A percentile compares a stretch with the other conserved stretches of the same genome.
Evolutionary conservation across 2,329 filamentous ascomycete species (phyloP).

Genomic region (Mycosphaerella sp.): DNA sequence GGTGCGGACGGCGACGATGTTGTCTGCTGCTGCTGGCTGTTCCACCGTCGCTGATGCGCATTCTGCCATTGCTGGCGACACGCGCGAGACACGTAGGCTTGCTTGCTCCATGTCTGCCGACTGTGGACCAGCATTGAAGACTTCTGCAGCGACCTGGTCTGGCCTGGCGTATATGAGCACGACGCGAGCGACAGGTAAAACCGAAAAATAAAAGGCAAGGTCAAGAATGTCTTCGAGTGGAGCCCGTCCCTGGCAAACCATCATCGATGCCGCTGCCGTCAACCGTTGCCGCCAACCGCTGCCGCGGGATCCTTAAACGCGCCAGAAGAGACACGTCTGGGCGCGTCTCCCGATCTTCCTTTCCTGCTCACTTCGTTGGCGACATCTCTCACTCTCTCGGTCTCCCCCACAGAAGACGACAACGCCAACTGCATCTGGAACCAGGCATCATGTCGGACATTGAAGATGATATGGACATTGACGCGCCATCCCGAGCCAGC

Average conservation of each 20-base stretch:
- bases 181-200: neutral
- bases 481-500: conserved; percentile 42
- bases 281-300: no score
- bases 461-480: conserved; percentile 61
- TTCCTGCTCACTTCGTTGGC: no score
- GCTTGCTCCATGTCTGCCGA: conserved; percentile 18
- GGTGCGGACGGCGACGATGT: neutral
- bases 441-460: conserved; percentile 46
- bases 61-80: conserved; percentile 19
- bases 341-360: conserved; percentile 5
- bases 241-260: no score
- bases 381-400: no score
- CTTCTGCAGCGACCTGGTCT: neutral
- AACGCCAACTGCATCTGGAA: neutral
- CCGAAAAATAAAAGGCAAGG: neutral
- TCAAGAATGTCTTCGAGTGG: no score
- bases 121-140: conserved; percentile 17
- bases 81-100: conserved; percentile 19
- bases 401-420: neutral
- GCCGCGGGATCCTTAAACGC: neutral
- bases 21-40: conserved; percentile 5
- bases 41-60: conserved; percentile 15
- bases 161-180: no score
- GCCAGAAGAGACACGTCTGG: neutral
- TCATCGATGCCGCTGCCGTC: no score